Evolutionary conservation across 495 filamentous ascomycete species (phyloP).

Genomic region (Daldinia bambusicola): DNA sequence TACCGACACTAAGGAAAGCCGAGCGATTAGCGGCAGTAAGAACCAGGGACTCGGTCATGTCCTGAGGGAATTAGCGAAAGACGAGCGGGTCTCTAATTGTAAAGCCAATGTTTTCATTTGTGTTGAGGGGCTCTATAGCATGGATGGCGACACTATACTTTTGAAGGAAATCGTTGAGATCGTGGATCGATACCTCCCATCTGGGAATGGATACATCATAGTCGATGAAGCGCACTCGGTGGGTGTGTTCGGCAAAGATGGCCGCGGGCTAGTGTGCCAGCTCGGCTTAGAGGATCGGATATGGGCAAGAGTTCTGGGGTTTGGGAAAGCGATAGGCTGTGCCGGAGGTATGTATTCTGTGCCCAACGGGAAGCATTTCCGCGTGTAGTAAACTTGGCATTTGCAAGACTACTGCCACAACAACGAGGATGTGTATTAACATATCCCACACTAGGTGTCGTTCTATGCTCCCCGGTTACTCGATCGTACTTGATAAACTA

Average conservation of each 20-base stretch:
- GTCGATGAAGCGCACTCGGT: slow-evolving; percentile 85
- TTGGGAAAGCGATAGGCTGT: slow-evolving; percentile 79
- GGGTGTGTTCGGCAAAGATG: slow-evolving; percentile 70
- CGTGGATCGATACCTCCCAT: slow-evolving; percentile 66
- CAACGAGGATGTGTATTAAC: slow-evolving; percentile 13
- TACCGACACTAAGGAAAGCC: neutral
- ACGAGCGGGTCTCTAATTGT: slow-evolving; percentile 46
- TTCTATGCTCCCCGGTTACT: slow-evolving; percentile 59
- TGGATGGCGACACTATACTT: slow-evolving; percentile 82
- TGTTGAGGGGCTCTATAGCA: slow-evolving; percentile 82
- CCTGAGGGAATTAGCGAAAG: slow-evolving; percentile 27
- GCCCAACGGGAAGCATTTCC: neutral
- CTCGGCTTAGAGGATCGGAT: slow-evolving; percentile 72
- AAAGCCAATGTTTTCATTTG: slow-evolving; percentile 69
- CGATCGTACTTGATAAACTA: slow-evolving; percentile 72
- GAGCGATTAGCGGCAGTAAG: slow-evolving; percentile 13
- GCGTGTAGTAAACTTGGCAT: neutral
- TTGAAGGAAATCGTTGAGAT: slow-evolving; percentile 66
- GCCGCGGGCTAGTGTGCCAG: slow-evolving; percentile 73
- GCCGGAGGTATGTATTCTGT: slow-evolving; percentile 69
- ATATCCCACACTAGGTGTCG: slow-evolving; percentile 48
- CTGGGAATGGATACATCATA: slow-evolving; percentile 71
- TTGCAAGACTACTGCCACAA: neutral
- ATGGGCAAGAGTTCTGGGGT: slow-evolving; percentile 77
- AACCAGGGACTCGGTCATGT: slow-evolving; percentile 41